These are phyloP conservation scores for Metschnikowia picachoensis DNA, from an alignment of 805 yeast species.

Conservation along the genomic window DNA sequence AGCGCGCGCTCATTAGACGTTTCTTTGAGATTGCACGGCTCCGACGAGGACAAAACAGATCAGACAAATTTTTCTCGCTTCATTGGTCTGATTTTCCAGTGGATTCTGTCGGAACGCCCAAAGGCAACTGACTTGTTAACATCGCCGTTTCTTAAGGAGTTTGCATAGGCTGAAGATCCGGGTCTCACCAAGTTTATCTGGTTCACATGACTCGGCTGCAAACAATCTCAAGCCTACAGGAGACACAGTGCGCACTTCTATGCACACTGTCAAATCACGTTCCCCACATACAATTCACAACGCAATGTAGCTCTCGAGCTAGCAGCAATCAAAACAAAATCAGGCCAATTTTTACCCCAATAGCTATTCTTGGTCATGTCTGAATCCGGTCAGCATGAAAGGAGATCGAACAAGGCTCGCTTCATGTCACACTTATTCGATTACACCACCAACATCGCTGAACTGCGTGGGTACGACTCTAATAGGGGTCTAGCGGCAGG, in stretches of 20 bases:
- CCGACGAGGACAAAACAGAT: constrained; percentile 12
- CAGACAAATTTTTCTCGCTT: constrained; percentile 23
- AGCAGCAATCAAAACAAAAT: no score
- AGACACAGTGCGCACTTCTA: no score
- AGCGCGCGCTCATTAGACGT: constrained; percentile 31
- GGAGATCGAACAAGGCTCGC: constrained; percentile 9
- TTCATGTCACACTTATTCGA: constrained; percentile 20
- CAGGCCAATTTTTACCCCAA: no score
- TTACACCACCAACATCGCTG: constrained; percentile 26
- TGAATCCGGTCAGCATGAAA: constrained; percentile 3
- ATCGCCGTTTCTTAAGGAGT: constrained; percentile 5
- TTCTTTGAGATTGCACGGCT: constrained; percentile 21
- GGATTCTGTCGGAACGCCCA: constrained; percentile 28
- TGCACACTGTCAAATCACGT: no score
- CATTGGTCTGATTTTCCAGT: constrained; percentile 29
- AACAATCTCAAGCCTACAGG: no score
- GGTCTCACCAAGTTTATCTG: no score
- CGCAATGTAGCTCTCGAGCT: no score
- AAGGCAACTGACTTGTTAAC: constrained; percentile 8
- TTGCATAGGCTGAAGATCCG: background rate
- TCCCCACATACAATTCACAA: no score
- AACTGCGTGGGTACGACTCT: constrained; percentile 20
- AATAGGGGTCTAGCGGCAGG: constrained; percentile 35
- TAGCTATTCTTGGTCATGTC: background rate
- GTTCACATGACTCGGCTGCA: no score